Conservation (phyloP, 1,284 basidiomycete species). For the Caloboletus firmus region DNA sequence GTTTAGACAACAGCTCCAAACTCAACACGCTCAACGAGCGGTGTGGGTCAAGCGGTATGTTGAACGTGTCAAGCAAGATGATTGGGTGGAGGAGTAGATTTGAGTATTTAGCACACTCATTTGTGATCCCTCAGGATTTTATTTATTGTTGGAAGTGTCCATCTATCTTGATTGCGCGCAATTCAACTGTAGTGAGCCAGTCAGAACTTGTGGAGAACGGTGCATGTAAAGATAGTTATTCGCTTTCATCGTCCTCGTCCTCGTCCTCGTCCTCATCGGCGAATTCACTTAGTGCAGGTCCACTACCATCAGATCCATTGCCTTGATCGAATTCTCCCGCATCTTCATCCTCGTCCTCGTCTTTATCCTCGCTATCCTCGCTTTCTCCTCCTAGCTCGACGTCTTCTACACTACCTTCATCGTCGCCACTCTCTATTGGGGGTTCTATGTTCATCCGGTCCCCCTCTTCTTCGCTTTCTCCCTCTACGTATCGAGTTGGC, state of each 20-base stretch:
- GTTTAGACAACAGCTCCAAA: slow-evolving; percentile 41
- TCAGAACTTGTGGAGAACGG: neutral
- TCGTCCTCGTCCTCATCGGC: slow-evolving; percentile 69
- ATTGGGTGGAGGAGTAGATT: slow-evolving; percentile 69
- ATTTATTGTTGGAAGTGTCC: slow-evolving; percentile 1
- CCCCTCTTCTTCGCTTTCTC: slow-evolving; percentile 72
- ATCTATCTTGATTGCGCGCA: slow-evolving; percentile 3
- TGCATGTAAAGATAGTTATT: slow-evolving; percentile 30
- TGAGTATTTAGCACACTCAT: slow-evolving; percentile 20
- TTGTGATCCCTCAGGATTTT: neutral
- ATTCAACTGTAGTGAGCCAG: neutral
- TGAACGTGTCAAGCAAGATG: slow-evolving; percentile 59
- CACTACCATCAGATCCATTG: slow-evolving; percentile 53
- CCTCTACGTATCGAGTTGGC: slow-evolving; percentile 68
- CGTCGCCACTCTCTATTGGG: slow-evolving; percentile 59
- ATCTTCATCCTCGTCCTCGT: slow-evolving; percentile 50
- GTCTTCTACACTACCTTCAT: slow-evolving; percentile 69
- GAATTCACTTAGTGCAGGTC: slow-evolving; percentile 57
- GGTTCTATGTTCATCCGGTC: slow-evolving; percentile 71
- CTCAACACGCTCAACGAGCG: slow-evolving; percentile 51
- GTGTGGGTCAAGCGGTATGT: slow-evolving; percentile 67
- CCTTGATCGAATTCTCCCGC: slow-evolving; percentile 52
- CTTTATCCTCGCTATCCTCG: slow-evolving; percentile 53
- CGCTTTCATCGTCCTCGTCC: slow-evolving; percentile 58
- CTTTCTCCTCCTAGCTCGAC: slow-evolving; percentile 61